phyloP scores from a whole-genome alignment of 768 basidiomycete genomes.

The Tylopilus subfusipes region DNA sequence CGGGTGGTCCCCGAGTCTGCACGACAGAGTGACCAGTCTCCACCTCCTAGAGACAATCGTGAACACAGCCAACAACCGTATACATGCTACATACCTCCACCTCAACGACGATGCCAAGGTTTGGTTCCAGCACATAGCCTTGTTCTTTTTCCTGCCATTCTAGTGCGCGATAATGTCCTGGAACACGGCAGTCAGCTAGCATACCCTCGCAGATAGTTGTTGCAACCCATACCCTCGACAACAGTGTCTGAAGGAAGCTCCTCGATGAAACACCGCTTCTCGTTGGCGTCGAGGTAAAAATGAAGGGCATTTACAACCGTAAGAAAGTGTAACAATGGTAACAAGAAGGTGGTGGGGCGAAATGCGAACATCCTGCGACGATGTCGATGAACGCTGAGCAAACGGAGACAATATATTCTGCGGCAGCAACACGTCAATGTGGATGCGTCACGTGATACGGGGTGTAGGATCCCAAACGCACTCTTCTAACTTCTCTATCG shows the following conservation, averaged over 20 bases:
- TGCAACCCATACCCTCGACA: constrained; percentile 67
- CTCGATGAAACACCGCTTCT: constrained; percentile 93
- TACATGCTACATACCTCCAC: constrained; percentile 64
- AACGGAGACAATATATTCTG: not conserved
- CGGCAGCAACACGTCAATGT: not conserved
- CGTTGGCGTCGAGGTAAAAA: constrained; percentile 94
- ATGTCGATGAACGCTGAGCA: not conserved
- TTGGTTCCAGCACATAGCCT: constrained; percentile 63
- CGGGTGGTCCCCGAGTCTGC: constrained; percentile 83
- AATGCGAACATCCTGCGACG: constrained; percentile 25
- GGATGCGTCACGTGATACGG: constrained; percentile 19
- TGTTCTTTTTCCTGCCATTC: constrained; percentile 82
- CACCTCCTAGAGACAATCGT: constrained; percentile 61
- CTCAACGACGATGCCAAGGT: constrained; percentile 86
- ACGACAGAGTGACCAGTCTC: constrained; percentile 78
- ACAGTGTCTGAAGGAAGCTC: constrained; percentile 95
- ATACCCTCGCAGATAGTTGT: not conserved
- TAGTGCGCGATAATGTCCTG: constrained; percentile 89
- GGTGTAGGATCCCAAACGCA: not conserved
- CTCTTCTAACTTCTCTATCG: not conserved
- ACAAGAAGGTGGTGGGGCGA: constrained; percentile 26
- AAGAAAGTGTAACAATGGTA: constrained; percentile 40
- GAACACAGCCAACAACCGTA: not conserved
- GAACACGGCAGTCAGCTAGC: not conserved
- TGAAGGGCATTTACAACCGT: constrained; percentile 73